Evolutionary conservation across 345 rosid species (phyloP).

Genomic region (Arabidopsis thaliana): TAIR10.1 NC_003075.7:8339501-8340000

Average conservation of each 20-base stretch:
- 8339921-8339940: conserved; percentile 51
- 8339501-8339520: conserved; percentile 55
- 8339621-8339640: conserved; percentile 69
- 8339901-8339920: conserved; percentile 42
- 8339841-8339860: conserved; percentile 36
- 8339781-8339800: conserved; percentile 78
- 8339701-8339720: conserved; percentile 91
- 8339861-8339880: conserved; percentile 42
- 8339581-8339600: conserved; percentile 97
- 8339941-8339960: conserved; percentile 53
- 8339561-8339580: conserved; percentile 55
- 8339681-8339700: conserved; percentile 83
- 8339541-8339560: conserved; percentile 8
- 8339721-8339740: conserved; percentile 84
- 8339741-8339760: conserved; percentile 87
- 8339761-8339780: conserved; percentile 88
- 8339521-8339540: conserved; percentile 27
- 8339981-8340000: conserved; percentile 73
- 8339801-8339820: conserved; percentile 59
- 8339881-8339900: conserved; percentile 37
- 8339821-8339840: conserved; percentile 44
- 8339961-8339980: conserved; percentile 57
- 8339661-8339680: conserved; percentile 88
- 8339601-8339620: conserved; percentile 79
- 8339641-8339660: conserved; percentile 78